phyloP scores from a whole-genome alignment of 148 eudicot genomes.

The Cornus controversa region DNA sequence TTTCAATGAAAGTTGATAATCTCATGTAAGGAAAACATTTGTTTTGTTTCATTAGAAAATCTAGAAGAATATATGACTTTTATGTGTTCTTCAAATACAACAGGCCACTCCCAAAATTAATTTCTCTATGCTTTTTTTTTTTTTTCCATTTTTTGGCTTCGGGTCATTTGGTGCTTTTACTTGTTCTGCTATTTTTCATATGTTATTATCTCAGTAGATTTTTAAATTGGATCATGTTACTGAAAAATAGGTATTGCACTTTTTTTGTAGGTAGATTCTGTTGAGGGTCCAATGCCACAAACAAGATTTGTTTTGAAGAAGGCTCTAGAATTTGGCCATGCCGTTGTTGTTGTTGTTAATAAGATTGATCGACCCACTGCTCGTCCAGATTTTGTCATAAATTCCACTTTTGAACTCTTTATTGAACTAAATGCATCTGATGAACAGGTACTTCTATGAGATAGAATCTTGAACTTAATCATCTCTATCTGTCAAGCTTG shows the following conservation, averaged over 20 bases:
- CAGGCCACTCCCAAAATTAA: background rate
- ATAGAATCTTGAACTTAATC: background rate
- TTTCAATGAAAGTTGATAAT: background rate
- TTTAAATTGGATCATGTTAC: slow-evolving; percentile 4
- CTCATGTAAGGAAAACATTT: background rate
- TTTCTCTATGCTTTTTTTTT: background rate
- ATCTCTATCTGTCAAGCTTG: background rate
- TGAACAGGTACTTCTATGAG: slow-evolving; percentile 67
- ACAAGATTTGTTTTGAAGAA: slow-evolving; percentile 96
- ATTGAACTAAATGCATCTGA: slow-evolving; percentile 94
- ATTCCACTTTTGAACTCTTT: slow-evolving; percentile 95
- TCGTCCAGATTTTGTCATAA: slow-evolving; percentile 90
- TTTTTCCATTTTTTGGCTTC: background rate
- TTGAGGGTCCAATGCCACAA: slow-evolving; percentile 99
- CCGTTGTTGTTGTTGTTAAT: slow-evolving; percentile 95
- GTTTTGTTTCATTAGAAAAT: background rate
- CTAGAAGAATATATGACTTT: background rate
- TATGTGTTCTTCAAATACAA: background rate
- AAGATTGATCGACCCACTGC: slow-evolving; percentile 97
- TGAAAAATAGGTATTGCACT: slow-evolving; percentile 10
- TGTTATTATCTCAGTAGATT: background rate
- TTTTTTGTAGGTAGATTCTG: slow-evolving; percentile 84
- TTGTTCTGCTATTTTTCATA: background rate
- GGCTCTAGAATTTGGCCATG: slow-evolving; percentile 96
- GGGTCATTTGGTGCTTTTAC: background rate